phyloP scores from a whole-genome alignment of 176 grass and related monocot genomes.

The Bromus sterilis region DNA sequence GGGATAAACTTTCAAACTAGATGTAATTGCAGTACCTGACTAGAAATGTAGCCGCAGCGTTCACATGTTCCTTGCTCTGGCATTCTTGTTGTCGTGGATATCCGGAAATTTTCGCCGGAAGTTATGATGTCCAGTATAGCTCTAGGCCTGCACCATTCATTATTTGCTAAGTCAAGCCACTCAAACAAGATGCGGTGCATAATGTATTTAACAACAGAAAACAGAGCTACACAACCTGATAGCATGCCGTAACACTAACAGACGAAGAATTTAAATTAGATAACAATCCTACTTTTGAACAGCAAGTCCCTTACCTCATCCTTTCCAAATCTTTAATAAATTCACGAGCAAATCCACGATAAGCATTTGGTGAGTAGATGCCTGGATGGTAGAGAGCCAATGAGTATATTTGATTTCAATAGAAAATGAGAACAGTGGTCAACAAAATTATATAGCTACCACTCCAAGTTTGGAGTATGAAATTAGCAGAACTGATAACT shows the following conservation, averaged over 20 bases:
- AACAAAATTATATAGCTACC: not conserved
- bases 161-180: not conserved
- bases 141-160: slow-evolving; percentile 55
- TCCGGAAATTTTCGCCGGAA: slow-evolving; percentile 88
- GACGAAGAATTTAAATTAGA: not conserved
- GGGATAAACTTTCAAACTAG: not conserved
- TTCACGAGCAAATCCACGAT: slow-evolving; percentile 94
- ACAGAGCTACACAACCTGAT: too few relatives aligned
- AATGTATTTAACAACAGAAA: not conserved
- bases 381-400: slow-evolving; percentile 29
- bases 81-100: slow-evolving; percentile 81
- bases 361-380: slow-evolving; percentile 95
- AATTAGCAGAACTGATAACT: not conserved
- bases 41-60: slow-evolving; percentile 82
- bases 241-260: not conserved
- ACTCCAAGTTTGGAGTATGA: not conserved
- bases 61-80: slow-evolving; percentile 90
- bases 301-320: slow-evolving; percentile 39
- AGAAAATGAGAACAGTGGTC: not conserved
- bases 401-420: not conserved
- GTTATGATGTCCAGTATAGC: slow-evolving; percentile 92
- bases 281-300: not conserved
- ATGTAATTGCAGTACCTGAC: slow-evolving; percentile 49
- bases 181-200: not conserved
- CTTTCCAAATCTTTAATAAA: slow-evolving; percentile 99